A percentile compares a stretch with the other conserved stretches of the same genome.
Conservation (phyloP, 306 rosid species). For the Lathyrus tuberosus region DNA sequence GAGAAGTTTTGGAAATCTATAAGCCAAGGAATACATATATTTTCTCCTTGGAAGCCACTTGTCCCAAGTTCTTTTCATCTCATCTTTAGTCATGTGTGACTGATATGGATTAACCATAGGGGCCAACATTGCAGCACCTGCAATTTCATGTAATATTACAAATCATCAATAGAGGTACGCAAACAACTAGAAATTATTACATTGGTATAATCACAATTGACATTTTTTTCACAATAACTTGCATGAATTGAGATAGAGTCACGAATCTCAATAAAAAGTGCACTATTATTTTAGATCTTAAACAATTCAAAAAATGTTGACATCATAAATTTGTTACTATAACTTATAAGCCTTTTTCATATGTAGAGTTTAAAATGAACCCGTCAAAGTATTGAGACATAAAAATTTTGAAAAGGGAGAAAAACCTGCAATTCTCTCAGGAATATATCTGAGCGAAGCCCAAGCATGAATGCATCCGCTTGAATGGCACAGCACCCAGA, state of each 20-base stretch:
- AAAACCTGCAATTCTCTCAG: conserved; percentile 86
- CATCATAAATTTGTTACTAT: not conserved
- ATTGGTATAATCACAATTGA: conserved; percentile 22
- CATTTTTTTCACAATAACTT: conserved; percentile 21
- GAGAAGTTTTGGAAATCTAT: conserved; percentile 75
- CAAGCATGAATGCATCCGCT: conserved; percentile 86
- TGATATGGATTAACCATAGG: conserved; percentile 88
- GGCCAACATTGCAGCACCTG: conserved; percentile 90
- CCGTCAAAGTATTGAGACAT: not conserved
- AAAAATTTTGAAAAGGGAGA: not conserved
- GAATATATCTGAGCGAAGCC: conserved; percentile 89
- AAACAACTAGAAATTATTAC: conserved; percentile 19
- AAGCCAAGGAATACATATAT: conserved; percentile 66
- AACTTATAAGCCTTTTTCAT: conserved; percentile 19
- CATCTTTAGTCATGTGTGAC: conserved; percentile 73
- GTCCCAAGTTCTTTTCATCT: conserved; percentile 78
- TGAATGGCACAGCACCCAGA: conserved; percentile 90
- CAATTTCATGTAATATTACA: conserved; percentile 39
- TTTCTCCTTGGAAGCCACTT: conserved; percentile 79
- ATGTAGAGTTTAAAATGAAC: conserved; percentile 14
- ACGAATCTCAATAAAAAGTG: not conserved
- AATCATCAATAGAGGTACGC: conserved; percentile 22
- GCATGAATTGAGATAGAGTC: conserved; percentile 19
- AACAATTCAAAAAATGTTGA: conserved; percentile 6
- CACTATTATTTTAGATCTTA: not conserved